phyloP scores from a whole-genome alignment of 1,284 basidiomycete genomes.

The Puccinia horiana region DNA sequence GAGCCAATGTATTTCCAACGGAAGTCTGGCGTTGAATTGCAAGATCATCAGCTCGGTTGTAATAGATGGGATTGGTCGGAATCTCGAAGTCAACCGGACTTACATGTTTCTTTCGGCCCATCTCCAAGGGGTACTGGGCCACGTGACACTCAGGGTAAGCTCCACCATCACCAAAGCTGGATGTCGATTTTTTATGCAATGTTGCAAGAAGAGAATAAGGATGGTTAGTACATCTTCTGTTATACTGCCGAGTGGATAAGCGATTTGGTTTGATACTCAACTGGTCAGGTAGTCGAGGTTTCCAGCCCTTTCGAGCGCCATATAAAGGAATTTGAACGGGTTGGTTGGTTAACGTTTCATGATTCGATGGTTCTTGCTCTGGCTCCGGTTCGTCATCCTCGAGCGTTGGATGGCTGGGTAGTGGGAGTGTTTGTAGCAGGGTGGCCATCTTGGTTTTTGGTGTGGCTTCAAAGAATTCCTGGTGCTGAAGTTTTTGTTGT shows the following conservation, averaged over 20 bases:
- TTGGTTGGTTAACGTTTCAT: conserved; percentile 4
- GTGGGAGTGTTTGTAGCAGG: conserved; percentile 32
- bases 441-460: conserved; percentile 28
- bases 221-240: neutral
- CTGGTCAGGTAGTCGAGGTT: conserved; percentile 75
- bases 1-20: conserved; percentile 86
- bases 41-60: neutral
- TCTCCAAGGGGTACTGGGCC: conserved; percentile 92
- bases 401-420: conserved; percentile 1
- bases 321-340: conserved; percentile 69
- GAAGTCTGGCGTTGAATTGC: conserved; percentile 66
- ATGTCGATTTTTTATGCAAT: neutral
- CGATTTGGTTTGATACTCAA: conserved; percentile 49
- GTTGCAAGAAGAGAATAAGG: neutral
- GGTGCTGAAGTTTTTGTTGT: too few species aligned
- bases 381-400: conserved; percentile 1
- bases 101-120: conserved; percentile 86
- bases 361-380: neutral
- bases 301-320: conserved; percentile 82
- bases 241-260: neutral
- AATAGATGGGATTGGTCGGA: neutral
- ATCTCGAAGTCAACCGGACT: conserved; percentile 53
- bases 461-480: too few species aligned
- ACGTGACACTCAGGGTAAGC: conserved; percentile 96
- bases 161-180: conserved; percentile 70